Base-by-base conservation (phyloP, 192 early-diverging fungal genomes). In the Podila minutissima region DNA sequence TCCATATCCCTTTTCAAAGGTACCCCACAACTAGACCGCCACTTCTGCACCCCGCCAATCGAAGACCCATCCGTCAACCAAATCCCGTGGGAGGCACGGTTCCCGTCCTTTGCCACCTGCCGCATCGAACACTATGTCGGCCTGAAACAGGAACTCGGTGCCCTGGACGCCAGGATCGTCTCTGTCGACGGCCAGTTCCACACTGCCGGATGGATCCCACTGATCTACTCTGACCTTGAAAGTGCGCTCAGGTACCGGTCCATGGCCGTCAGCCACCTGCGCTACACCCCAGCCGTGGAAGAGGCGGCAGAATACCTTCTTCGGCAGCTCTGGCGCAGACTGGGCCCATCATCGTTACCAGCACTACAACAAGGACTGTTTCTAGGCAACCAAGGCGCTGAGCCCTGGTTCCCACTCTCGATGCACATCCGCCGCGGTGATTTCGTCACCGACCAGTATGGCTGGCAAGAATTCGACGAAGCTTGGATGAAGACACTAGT, bases 171-270 rank as follows among this genome's bases (percentile, higher is more conserved):
- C 11, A 24, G 28, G 3, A 66, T 71, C 8, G 57, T 77, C 10
- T 66, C 69, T 5, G 59, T 77, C 17, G 75, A 77, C 19, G 64
- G 75, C 0, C 75, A 77, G 66, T 71, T 71, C 13, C 75, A 77
- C 55, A 77, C 69, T 32, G 66, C 75, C 0, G 75, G 69, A 0
- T 77, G 69, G 75, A 70, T 77, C 2, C 64, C 75, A 0, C 22
- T 71, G 0, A 48, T 48, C 3, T 70, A 59, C 59, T 71, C 64
- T 0, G 35, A 68, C 5, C 4, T 66, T 0, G 59, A 70, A 11
- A 61, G 51, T 24, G 69, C 63, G 5, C 22, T 66, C 17, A 65
- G 32, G 58, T 66, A 77, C 46, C 68, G 68, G 0, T 15, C 19
- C 49, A 71, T 77, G 5, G 62, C 75, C 0, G 32, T 65, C 31